These are phyloP conservation scores for Solanum bulbocastanum DNA, from an alignment of 257 asterid genomes.

Conservation along the genomic window DNA sequence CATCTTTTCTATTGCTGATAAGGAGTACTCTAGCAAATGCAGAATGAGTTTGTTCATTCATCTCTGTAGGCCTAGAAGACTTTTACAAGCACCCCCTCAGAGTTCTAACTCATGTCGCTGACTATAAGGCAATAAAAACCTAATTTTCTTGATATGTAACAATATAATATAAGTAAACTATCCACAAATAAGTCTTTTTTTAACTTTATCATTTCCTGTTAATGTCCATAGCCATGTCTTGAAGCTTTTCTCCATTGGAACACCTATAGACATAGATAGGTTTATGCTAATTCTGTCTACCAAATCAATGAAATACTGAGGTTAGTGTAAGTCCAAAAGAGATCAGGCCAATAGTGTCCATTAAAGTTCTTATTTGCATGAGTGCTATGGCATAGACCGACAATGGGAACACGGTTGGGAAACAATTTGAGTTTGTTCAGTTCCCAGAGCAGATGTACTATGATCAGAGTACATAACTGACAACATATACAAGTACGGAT, in stretches of 20 bases:
- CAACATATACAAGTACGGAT: background rate
- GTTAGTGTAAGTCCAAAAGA: background rate
- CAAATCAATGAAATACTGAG: background rate
- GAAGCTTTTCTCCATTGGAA: background rate
- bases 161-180: background rate
- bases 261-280: background rate
- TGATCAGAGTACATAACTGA: background rate
- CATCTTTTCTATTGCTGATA: background rate
- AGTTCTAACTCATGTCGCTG: background rate
- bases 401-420: background rate
- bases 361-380: background rate
- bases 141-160: background rate
- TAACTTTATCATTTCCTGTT: background rate
- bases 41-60: background rate
- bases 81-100: background rate
- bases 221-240: background rate
- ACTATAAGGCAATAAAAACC: background rate
- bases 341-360: background rate
- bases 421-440: background rate
- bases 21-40: background rate
- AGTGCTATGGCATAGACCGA: background rate
- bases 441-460: background rate
- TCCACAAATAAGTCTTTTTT: background rate
- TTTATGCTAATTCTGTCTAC: background rate
- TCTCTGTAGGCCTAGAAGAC: background rate